Evolutionary conservation across 169 alveolate species (phyloP).

Genomic region (Plasmodium malariae): DNA sequence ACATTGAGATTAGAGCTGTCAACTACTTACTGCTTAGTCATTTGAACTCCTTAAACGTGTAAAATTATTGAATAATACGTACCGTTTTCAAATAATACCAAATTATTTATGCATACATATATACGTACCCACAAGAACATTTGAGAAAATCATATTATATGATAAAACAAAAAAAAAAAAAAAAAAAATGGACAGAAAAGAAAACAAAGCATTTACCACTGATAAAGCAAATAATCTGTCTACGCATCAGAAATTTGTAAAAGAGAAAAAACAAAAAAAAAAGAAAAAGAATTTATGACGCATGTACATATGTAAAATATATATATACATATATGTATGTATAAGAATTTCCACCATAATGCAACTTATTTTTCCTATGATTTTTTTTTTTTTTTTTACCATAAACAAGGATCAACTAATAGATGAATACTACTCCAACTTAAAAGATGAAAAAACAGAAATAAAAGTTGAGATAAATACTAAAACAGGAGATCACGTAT

Average conservation of each 20-base stretch:
- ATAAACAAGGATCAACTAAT: constrained; percentile 44
- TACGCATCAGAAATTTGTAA: constrained; percentile 63
- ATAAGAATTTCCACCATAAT: neutral
- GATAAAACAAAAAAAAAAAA: constrained; percentile 4
- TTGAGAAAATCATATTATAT: neutral
- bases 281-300: neutral
- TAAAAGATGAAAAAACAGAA: constrained; percentile 33
- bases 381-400: neutral
- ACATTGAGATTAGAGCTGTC: too few species aligned
- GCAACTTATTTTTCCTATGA: neutral
- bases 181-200: constrained; percentile 12
- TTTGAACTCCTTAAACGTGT: too few species aligned
- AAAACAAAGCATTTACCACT: constrained; percentile 15
- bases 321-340: neutral
- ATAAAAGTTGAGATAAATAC: neutral
- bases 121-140: neutral
- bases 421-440: constrained; percentile 62
- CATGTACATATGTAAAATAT: neutral
- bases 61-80: neutral
- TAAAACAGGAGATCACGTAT: constrained; percentile 31
- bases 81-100: too few species aligned
- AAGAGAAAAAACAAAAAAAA: constrained; percentile 13
- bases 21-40: too few species aligned
- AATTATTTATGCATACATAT: neutral
- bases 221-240: constrained; percentile 28